These are phyloP conservation scores for Maudiozyma saulgeensis DNA, from an alignment of 805 yeast species.

Conservation along the genomic window DNA sequence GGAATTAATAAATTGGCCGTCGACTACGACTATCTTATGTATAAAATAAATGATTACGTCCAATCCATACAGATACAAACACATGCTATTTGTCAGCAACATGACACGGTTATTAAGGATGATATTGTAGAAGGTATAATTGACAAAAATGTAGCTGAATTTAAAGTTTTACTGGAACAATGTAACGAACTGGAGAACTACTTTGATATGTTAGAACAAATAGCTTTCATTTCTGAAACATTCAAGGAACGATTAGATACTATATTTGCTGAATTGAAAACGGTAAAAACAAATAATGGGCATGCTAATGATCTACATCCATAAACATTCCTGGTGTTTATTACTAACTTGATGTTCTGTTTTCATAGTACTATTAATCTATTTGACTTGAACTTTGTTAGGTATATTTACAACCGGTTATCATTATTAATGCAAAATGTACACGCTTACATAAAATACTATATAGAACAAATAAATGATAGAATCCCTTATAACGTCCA, in stretches of 20 bases:
- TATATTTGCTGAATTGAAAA: slow-evolving; percentile 23
- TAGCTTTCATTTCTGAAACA: slow-evolving; percentile 33
- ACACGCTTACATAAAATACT: neutral
- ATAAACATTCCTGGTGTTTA: neutral
- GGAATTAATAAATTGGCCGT: slow-evolving; percentile 50
- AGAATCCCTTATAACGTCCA: neutral
- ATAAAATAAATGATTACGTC: slow-evolving; percentile 50
- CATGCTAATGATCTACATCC: neutral
- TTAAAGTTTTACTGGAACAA: slow-evolving; percentile 33
- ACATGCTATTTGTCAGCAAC: slow-evolving; percentile 17
- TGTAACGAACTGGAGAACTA: slow-evolving; percentile 45
- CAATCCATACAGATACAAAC: slow-evolving; percentile 39
- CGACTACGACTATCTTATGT: slow-evolving; percentile 55
- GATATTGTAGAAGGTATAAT: slow-evolving; percentile 25
- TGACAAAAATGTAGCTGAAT: slow-evolving; percentile 33
- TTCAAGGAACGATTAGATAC: slow-evolving; percentile 31
- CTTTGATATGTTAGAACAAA: slow-evolving; percentile 44
- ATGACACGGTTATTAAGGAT: slow-evolving; percentile 18
- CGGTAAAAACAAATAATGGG: slow-evolving; percentile 3
- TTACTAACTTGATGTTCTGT: neutral
- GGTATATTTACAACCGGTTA: too few species aligned
- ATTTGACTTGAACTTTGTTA: too few species aligned
- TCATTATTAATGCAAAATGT: neutral
- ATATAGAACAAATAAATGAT: too few species aligned
- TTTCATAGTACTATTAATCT: too few species aligned